A percentile compares a stretch with the other conserved stretches of the same genome.
phyloP scores from a whole-genome alignment of 352 stramenopile species.

The Globisporangium nagaii region DNA sequence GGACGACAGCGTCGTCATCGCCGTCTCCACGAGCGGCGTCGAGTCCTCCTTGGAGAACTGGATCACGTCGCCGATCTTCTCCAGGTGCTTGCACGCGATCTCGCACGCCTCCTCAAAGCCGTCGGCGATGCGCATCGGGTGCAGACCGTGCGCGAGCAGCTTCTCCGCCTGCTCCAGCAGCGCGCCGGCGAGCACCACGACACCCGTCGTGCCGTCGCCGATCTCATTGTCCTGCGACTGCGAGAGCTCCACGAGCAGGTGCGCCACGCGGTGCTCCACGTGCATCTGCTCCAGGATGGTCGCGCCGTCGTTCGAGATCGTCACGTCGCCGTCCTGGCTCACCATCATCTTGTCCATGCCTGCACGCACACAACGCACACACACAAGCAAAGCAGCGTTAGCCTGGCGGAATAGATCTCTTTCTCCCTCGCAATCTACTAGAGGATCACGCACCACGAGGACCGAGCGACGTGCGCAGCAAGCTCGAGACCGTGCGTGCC shows the following conservation, averaged over 20 bases:
- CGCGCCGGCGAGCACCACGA: constrained; percentile 97
- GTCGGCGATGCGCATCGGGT: constrained; percentile 98
- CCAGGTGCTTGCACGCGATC: constrained; percentile 94
- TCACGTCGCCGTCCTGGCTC: constrained; percentile 98
- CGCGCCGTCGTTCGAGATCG: constrained; percentile 99
- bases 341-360: constrained; percentile 99
- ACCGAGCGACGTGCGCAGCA: constrained; percentile 97
- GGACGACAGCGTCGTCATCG: constrained; percentile 97
- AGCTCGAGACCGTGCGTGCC: constrained; percentile 94
- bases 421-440: neutral
- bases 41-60: constrained; percentile 95
- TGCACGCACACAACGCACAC: constrained; percentile 11
- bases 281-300: constrained; percentile 99
- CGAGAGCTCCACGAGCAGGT: constrained; percentile 98
- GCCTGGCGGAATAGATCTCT: too few species aligned
- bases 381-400: neutral
- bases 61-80: constrained; percentile 94
- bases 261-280: constrained; percentile 97
- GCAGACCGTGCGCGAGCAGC: constrained; percentile 95
- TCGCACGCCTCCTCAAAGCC: constrained; percentile 98
- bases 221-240: constrained; percentile 99
- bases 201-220: constrained; percentile 99
- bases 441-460: constrained; percentile 83
- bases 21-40: constrained; percentile 94
- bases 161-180: constrained; percentile 97